phyloP scores from a whole-genome alignment of 495 filamentous ascomycete species.

The Annulohypoxylon maeteangense region DNA sequence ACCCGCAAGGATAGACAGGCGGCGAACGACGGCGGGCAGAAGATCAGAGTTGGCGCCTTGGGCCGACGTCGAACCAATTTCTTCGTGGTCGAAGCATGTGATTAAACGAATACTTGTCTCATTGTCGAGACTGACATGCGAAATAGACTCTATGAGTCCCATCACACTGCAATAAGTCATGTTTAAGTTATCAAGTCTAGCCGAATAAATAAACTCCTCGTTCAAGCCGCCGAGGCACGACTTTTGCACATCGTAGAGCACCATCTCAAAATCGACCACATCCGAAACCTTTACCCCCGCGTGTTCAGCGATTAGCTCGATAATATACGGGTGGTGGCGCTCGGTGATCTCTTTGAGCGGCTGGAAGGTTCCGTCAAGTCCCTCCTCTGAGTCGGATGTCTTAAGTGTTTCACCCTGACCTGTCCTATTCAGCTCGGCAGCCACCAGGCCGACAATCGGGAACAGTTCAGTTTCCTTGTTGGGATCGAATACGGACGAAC shows the following conservation, averaged over 20 bases:
- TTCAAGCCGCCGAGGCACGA: constrained; percentile 87
- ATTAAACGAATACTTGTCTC: constrained; percentile 88
- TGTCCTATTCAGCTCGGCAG: constrained; percentile 85
- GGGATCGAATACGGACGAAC: constrained; percentile 84
- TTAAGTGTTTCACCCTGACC: constrained; percentile 53
- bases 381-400: constrained; percentile 49
- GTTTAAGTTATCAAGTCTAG: constrained; percentile 91
- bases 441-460: constrained; percentile 88
- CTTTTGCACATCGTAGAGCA: constrained; percentile 95
- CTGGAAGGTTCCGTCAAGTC: constrained; percentile 64
- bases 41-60: constrained; percentile 95
- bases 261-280: constrained; percentile 92
- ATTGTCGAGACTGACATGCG: constrained; percentile 65
- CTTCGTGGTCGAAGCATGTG: constrained; percentile 96
- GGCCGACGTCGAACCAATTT: constrained; percentile 89
- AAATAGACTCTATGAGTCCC: constrained; percentile 83
- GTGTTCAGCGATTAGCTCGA: constrained; percentile 86
- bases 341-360: constrained; percentile 81
- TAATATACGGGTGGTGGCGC: constrained; percentile 87
- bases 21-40: constrained; percentile 86
- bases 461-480: constrained; percentile 98
- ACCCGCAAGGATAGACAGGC: constrained; percentile 81
- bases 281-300: constrained; percentile 73
- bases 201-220: constrained; percentile 93
- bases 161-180: constrained; percentile 91